These are phyloP conservation scores for Paraphoma sp. DNA, from an alignment of 2,329 filamentous ascomycete genomes.

Conservation along the genomic window DNA sequence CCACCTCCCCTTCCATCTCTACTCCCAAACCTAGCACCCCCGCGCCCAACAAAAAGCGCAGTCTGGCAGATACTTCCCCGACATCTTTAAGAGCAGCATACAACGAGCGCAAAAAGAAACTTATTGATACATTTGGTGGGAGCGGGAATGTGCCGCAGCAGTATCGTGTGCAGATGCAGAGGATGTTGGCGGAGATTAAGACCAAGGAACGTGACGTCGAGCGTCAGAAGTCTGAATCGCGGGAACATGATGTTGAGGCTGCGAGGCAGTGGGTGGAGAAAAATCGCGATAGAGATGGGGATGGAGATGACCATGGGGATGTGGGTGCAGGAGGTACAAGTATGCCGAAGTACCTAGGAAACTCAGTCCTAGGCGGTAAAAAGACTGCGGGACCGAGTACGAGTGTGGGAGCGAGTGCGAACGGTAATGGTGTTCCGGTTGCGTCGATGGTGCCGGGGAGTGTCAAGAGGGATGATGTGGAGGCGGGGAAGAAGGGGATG, in stretches of 20 bases:
- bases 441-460: constrained; percentile 26
- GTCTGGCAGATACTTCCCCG: not conserved
- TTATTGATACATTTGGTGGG: not conserved
- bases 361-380: constrained; percentile 22
- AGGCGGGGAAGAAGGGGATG: not conserved
- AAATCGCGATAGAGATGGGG: not conserved
- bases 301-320: not conserved
- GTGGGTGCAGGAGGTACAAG: not conserved
- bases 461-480: constrained; percentile 8
- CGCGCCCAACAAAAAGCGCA: not conserved
- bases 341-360: constrained; percentile 12
- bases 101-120: not conserved
- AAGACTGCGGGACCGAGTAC: constrained; percentile 7
- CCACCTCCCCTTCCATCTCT: too few species aligned
- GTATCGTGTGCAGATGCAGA: constrained; percentile 5
- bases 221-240: too few species aligned
- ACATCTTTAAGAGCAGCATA: not conserved
- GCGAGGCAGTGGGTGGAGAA: too few species aligned
- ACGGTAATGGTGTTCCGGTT: constrained; percentile 18
- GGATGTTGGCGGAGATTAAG: not conserved
- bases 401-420: not conserved
- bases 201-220: too few species aligned
- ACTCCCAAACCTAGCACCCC: too few species aligned
- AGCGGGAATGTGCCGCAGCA: not conserved
- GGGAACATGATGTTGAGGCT: too few species aligned